A percentile compares a stretch with the other conserved stretches of the same genome.
These are phyloP conservation scores for Daldinia eschscholtzii DNA, from an alignment of 2,329 filamentous ascomycete genomes.

Conservation along the genomic window DNA sequence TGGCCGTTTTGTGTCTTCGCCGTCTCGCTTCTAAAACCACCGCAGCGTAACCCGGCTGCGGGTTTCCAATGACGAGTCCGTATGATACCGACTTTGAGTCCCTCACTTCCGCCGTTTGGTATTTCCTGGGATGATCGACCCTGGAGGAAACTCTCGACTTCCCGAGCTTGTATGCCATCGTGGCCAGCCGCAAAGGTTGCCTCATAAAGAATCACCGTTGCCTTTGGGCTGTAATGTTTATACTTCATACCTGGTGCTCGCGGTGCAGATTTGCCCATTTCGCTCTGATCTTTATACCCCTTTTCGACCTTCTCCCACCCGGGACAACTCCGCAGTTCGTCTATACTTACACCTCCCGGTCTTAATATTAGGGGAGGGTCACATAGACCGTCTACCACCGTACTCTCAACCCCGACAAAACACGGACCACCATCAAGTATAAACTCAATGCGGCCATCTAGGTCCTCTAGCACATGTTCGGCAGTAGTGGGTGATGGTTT, in stretches of 20 bases:
- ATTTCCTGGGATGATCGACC: constrained; percentile 34
- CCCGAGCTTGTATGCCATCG: constrained; percentile 55
- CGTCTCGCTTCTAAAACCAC: constrained; percentile 50
- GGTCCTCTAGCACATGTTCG: constrained; percentile 87
- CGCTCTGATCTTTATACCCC: constrained; percentile 82
- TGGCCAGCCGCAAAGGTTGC: constrained; percentile 56
- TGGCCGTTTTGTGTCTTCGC: constrained; percentile 44
- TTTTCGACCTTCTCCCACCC: constrained; percentile 86
- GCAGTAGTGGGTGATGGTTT: constrained; percentile 93
- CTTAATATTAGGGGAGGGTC: constrained; percentile 84
- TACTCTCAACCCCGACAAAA: constrained; percentile 93
- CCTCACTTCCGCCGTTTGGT: constrained; percentile 29
- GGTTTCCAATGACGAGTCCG: constrained; percentile 67
- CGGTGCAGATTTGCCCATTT: constrained; percentile 74
- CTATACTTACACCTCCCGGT: constrained; percentile 88
- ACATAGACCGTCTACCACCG: constrained; percentile 91
- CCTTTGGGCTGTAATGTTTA: constrained; percentile 94
- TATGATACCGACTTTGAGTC: constrained; percentile 63
- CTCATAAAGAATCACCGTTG: constrained; percentile 87
- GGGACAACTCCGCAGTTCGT: constrained; percentile 76
- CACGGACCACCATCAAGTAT: constrained; percentile 92
- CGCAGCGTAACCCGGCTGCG: constrained; percentile 57
- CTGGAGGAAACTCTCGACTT: constrained; percentile 48
- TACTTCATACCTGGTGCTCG: constrained; percentile 99
- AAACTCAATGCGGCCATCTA: constrained; percentile 83